Conservation (phyloP, 345 rosid genomes). For the Balakata baccata region DNA sequence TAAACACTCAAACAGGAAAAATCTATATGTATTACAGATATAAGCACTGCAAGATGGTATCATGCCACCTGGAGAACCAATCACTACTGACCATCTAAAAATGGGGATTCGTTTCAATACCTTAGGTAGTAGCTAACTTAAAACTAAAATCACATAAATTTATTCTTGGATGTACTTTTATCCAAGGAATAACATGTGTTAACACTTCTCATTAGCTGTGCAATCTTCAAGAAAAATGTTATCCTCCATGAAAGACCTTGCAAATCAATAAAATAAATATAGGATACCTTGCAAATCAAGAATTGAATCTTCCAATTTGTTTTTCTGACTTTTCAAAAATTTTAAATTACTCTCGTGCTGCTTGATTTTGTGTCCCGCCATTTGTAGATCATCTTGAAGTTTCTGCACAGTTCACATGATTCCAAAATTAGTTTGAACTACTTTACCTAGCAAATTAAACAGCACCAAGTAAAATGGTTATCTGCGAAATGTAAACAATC, state of each 20-base stretch:
- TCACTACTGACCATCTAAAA: neutral
- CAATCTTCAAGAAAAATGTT: neutral
- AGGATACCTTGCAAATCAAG: slow-evolving; percentile 59
- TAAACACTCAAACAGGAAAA: neutral
- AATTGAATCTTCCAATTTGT: slow-evolving; percentile 57
- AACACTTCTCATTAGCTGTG: slow-evolving; percentile 1
- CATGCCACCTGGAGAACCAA: neutral
- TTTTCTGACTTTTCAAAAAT: slow-evolving; percentile 45
- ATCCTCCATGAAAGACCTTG: neutral
- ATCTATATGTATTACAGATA: neutral
- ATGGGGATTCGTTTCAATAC: neutral
- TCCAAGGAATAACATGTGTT: neutral
- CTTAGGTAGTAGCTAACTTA: neutral
- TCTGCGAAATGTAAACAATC: neutral
- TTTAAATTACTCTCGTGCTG: slow-evolving; percentile 59
- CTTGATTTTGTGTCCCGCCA: slow-evolving; percentile 58
- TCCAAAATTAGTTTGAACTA: neutral
- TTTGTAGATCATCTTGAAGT: slow-evolving; percentile 66
- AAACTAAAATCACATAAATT: neutral
- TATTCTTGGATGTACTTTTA: neutral
- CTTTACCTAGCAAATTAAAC: neutral
- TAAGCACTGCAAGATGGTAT: neutral
- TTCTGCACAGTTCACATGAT: slow-evolving; percentile 36
- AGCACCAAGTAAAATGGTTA: neutral
- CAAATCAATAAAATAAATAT: too few relatives aligned